These are phyloP conservation scores for Eucalyptus marginata DNA, from an alignment of 345 rosid species.

Conservation along the genomic window DNA sequence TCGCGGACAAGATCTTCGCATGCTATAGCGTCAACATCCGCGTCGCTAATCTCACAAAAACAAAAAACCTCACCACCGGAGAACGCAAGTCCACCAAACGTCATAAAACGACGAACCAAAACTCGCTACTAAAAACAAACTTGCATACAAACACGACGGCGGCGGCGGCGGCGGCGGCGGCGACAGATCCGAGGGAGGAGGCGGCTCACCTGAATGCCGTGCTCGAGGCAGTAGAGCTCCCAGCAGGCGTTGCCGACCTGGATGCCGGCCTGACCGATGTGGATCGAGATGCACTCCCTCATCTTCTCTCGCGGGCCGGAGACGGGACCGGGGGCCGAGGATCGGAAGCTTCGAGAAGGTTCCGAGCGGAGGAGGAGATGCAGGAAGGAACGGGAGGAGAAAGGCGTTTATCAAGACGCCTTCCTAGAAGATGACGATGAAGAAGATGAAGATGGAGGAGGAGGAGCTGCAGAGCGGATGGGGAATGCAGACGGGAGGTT, in stretches of 20 bases:
- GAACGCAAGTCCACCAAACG: neutral
- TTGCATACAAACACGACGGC: too few relatives aligned
- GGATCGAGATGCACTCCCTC: conserved; percentile 52
- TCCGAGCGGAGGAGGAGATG: neutral
- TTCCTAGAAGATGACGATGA: neutral
- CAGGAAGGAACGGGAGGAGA: neutral
- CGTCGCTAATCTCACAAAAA: neutral
- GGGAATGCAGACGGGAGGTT: neutral
- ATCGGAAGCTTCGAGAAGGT: neutral
- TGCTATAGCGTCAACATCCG: neutral
- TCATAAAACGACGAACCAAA: neutral
- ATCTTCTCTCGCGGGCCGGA: neutral
- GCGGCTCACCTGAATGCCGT: conserved; percentile 29
- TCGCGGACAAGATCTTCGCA: neutral
- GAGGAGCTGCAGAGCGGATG: neutral
- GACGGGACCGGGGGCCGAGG: neutral
- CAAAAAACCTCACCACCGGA: neutral
- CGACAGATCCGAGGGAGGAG: neutral
- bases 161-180: neutral
- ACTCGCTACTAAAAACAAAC: neutral
- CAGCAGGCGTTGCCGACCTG: conserved; percentile 59
- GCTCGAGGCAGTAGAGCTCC: conserved; percentile 47
- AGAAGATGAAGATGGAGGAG: neutral
- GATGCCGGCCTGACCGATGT: conserved; percentile 53
- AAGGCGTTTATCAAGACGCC: conserved; percentile 58